Evolutionary conservation across 331 rosid genomes (phyloP).

Genomic region (Pyrus hybrid): DNA sequence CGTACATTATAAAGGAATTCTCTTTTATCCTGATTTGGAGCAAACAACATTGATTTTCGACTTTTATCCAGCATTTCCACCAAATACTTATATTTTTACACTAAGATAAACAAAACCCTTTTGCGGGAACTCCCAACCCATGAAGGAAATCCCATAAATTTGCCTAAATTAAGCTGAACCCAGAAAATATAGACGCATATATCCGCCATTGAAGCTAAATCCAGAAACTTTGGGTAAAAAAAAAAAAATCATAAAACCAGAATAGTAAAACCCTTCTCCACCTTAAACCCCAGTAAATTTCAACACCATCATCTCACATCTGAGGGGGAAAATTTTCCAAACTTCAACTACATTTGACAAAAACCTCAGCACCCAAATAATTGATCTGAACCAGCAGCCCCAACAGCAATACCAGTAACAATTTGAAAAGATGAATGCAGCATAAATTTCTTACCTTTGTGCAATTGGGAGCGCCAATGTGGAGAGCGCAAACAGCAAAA

Average conservation of each 20-base stretch:
- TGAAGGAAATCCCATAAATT: background rate
- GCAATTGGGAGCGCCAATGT: conserved; percentile 15
- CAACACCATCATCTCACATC: too few species aligned
- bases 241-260: too few species aligned
- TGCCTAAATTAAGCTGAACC: too few species aligned
- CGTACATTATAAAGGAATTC: too few species aligned
- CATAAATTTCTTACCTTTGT: conserved; percentile 6
- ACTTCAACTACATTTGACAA: background rate
- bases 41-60: background rate
- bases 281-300: too few species aligned
- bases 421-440: background rate
- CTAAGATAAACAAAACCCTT: too few species aligned
- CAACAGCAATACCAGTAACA: background rate
- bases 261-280: too few species aligned
- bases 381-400: background rate
- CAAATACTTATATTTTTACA: background rate
- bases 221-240: too few species aligned
- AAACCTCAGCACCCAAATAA: background rate
- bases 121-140: background rate
- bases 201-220: too few species aligned
- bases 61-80: too few species aligned
- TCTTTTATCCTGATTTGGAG: background rate
- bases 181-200: too few species aligned
- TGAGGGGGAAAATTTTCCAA: background rate
- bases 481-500: background rate